These are phyloP conservation scores for Silene conica DNA, from an alignment of 148 eudicot genomes.

Conservation along the genomic window DNA sequence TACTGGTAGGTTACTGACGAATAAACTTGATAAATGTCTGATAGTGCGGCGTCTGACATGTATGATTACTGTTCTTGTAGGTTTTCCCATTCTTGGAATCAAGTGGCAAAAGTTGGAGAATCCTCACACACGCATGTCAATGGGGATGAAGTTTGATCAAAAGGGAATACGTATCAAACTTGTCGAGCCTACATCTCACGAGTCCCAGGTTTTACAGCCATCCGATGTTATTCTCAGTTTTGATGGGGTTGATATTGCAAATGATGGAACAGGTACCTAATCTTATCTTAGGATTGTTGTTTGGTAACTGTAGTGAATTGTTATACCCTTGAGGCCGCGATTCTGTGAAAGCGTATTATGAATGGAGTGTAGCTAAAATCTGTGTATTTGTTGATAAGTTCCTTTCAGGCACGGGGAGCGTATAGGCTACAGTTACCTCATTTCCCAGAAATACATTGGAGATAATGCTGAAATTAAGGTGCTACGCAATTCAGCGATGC, in stretches of 20 bases:
- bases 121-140: constrained; percentile 59
- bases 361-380: constrained; percentile 1
- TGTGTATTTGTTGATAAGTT: constrained; percentile 34
- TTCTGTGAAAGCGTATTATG: too few relatives aligned
- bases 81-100: constrained; percentile 74
- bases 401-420: constrained; percentile 92
- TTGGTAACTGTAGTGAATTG: too few relatives aligned
- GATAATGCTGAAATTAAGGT: constrained; percentile 64
- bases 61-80: constrained; percentile 27
- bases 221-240: constrained; percentile 80
- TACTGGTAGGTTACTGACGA: constrained; percentile 45
- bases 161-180: constrained; percentile 81
- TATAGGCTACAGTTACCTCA: constrained; percentile 80
- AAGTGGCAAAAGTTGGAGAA: constrained; percentile 96
- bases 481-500: constrained; percentile 54
- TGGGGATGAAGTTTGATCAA: constrained; percentile 75
- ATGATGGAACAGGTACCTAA: constrained; percentile 77
- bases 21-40: not conserved
- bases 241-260: constrained; percentile 77
- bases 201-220: constrained; percentile 51
- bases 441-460: constrained; percentile 80
- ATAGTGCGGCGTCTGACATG: not conserved
- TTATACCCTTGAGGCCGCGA: too few relatives aligned
- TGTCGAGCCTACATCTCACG: constrained; percentile 70
- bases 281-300: not conserved